Percentiles rank a stretch among this genome's conserved stretches.
Conservation (phyloP, 2,329 filamentous ascomycete genomes). For the Pseudocercospora musae region DNA sequence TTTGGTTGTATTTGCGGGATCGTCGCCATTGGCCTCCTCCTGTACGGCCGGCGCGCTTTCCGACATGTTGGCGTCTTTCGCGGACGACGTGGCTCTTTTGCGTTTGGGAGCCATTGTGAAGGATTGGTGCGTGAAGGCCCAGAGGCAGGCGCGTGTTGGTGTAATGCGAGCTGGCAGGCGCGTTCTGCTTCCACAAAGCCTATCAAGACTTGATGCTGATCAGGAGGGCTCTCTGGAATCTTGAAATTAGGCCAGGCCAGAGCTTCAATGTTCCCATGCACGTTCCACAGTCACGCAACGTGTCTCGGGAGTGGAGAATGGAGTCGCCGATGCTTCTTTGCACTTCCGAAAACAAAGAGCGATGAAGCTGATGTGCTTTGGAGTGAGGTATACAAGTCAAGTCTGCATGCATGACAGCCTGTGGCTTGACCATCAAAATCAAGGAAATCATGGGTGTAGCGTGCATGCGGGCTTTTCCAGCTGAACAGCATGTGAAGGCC, state of each 20-base stretch:
- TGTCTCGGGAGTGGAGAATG: background rate
- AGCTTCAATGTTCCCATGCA: background rate
- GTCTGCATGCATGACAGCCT: background rate
- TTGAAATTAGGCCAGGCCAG: background rate
- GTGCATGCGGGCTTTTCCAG: background rate
- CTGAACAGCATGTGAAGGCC: background rate
- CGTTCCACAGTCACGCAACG: background rate
- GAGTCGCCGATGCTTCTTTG: background rate
- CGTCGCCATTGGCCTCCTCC: constrained; percentile 80
- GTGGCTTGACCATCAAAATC: background rate
- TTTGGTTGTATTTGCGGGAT: constrained; percentile 68
- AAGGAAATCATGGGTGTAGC: background rate
- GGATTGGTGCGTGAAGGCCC: background rate
- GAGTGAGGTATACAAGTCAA: background rate
- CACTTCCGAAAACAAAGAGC: background rate
- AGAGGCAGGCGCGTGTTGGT: background rate
- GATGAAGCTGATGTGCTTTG: background rate
- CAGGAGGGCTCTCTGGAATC: background rate
- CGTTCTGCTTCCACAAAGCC: background rate
- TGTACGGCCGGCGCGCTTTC: constrained; percentile 5
- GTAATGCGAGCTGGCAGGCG: background rate
- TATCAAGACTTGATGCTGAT: background rate
- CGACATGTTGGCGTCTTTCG: constrained; percentile 33
- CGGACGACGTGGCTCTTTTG: constrained; percentile 65
- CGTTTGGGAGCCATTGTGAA: constrained; percentile 58